Evolutionary conservation across 306 rosid genomes (phyloP).

Genomic region (Lathyrus sativus): DNA sequence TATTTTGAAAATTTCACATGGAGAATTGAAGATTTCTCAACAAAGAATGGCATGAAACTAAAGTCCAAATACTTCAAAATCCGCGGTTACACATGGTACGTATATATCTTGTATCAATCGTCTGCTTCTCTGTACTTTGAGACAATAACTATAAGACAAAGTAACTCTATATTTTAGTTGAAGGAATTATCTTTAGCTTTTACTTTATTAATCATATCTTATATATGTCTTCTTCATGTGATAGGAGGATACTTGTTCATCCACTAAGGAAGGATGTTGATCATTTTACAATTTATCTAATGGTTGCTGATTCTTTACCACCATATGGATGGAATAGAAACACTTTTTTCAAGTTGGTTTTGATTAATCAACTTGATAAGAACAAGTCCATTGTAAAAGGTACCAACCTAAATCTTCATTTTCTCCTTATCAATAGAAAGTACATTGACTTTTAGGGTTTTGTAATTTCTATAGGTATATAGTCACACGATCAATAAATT

Average conservation of each 20-base stretch:
- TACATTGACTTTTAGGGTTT: neutral
- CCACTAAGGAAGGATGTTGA: conserved; percentile 39
- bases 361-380: conserved; percentile 36
- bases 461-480: no score
- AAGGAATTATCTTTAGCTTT: neutral
- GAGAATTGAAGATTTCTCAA: conserved; percentile 43
- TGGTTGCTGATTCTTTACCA: conserved; percentile 45
- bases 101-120: neutral
- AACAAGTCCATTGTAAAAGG: conserved; percentile 40
- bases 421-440: neutral
- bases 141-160: conserved; percentile 17
- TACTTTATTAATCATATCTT: neutral
- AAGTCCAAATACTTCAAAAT: conserved; percentile 35
- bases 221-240: conserved; percentile 13
- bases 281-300: conserved; percentile 42
- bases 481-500: no score
- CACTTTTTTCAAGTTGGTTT: conserved; percentile 43
- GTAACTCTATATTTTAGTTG: neutral
- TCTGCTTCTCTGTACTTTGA: no score
- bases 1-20: conserved; percentile 43
- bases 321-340: conserved; percentile 47
- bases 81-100: conserved; percentile 37
- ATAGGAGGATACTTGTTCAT: conserved; percentile 42
- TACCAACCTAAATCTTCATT: neutral
- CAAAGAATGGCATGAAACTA: conserved; percentile 25